Conservation (phyloP, 2,329 filamentous ascomycete genomes). For the Parastagonospora nodorum region DNA sequence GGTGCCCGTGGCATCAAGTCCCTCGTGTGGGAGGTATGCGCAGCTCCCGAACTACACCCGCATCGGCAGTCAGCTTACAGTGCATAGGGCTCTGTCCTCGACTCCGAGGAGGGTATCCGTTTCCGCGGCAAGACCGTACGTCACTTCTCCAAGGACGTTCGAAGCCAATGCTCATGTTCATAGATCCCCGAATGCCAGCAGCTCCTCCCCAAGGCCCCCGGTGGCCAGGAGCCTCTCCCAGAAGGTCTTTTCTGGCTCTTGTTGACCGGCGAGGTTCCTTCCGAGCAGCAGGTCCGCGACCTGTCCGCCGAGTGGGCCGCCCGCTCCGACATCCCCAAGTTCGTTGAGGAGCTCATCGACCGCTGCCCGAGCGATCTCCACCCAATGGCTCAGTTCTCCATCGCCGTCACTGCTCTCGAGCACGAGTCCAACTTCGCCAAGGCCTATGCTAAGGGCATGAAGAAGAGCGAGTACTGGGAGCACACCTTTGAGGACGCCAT, state of each 20-base stretch:
- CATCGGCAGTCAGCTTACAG: no score
- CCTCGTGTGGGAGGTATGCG: slow-evolving; percentile 80
- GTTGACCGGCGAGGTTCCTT: slow-evolving; percentile 95
- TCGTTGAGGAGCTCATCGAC: slow-evolving; percentile 99
- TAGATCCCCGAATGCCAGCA: slow-evolving; percentile 97
- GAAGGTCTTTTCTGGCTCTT: slow-evolving; percentile 99
- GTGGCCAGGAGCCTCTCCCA: slow-evolving; percentile 94
- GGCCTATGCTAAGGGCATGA: slow-evolving; percentile 98
- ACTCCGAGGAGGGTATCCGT: slow-evolving; percentile 98
- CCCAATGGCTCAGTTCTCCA: slow-evolving; percentile 99
- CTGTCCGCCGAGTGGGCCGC: slow-evolving; percentile 99
- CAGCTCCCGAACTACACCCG: no score
- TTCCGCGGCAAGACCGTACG: slow-evolving; percentile 93
- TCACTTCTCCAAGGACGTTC: slow-evolving; percentile 5
- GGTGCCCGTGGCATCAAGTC: slow-evolving; percentile 99
- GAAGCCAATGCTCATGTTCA: slow-evolving; percentile 26
- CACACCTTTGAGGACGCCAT: slow-evolving; percentile 99
- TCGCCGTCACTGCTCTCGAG: slow-evolving; percentile 97
- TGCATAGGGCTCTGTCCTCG: slow-evolving; percentile 75
- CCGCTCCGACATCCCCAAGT: slow-evolving; percentile 95
- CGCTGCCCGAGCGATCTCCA: slow-evolving; percentile 98
- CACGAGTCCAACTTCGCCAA: slow-evolving; percentile 97
- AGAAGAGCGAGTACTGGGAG: slow-evolving; percentile 99
- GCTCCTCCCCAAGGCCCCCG: slow-evolving; percentile 93
- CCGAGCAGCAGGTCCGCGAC: slow-evolving; percentile 97